phyloP scores from a whole-genome alignment of 352 stramenopile species.

The Peronosclerospora sorghi region DNA sequence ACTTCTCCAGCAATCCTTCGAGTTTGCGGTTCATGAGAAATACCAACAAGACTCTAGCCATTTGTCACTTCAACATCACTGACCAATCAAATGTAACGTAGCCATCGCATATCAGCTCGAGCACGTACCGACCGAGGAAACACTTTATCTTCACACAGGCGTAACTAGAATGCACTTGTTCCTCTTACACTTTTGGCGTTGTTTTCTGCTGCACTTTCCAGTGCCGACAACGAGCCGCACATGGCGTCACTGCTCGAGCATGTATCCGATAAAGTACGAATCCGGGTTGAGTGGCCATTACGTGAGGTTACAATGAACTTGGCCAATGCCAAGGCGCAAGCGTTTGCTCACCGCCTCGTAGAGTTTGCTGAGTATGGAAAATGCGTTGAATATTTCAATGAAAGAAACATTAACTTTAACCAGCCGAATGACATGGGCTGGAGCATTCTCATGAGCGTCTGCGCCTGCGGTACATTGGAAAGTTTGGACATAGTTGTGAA shows the following conservation, averaged over 20 bases:
- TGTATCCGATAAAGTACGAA: conserved; percentile 14
- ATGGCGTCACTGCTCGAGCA: too few species aligned
- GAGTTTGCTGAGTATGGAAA: conserved; percentile 52
- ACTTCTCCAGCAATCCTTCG: conserved; percentile 62
- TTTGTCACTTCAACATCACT: conserved; percentile 18
- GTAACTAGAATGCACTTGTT: too few species aligned
- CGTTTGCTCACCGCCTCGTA: conserved; percentile 65
- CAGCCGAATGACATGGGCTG: conserved; percentile 45
- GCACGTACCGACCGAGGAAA: neutral
- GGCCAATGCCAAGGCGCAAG: conserved; percentile 27
- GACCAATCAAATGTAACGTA: conserved; percentile 14
- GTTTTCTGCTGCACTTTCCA: conserved; percentile 16
- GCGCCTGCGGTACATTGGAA: conserved; percentile 38
- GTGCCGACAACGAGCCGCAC: conserved; percentile 10
- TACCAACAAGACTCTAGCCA: conserved; percentile 16
- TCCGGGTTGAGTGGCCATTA: conserved; percentile 10
- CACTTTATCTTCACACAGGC: neutral
- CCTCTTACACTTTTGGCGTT: neutral
- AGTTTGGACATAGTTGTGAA: neutral
- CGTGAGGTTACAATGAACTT: too few species aligned
- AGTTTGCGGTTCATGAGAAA: conserved; percentile 59
- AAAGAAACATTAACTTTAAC: conserved; percentile 54
- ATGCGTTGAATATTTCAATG: conserved; percentile 48
- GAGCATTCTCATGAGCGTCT: conserved; percentile 75
- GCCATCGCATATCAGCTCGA: conserved; percentile 2